Conservation (phyloP, 164 flowering plant species). For the Hamamelis virginiana region DNA sequence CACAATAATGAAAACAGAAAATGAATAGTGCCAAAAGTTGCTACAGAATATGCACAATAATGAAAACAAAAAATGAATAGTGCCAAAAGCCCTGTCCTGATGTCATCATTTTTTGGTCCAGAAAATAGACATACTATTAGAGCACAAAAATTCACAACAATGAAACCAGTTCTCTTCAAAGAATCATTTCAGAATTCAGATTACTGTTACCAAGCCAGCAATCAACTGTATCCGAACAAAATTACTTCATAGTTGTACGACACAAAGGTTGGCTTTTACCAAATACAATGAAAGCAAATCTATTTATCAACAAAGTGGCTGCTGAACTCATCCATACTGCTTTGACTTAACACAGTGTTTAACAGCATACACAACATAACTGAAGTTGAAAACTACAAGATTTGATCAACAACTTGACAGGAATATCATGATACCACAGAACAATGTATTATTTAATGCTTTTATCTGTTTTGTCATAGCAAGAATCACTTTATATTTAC, state of each 20-base stretch:
- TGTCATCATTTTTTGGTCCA: neutral
- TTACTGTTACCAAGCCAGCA: neutral
- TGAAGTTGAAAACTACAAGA: neutral
- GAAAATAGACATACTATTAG: neutral
- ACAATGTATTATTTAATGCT: too few species aligned
- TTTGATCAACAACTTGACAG: neutral
- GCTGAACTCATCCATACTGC: neutral
- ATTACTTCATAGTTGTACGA: neutral
- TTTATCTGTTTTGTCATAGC: too few species aligned
- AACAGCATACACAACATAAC: neutral
- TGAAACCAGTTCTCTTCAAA: too few species aligned
- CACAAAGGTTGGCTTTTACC: neutral
- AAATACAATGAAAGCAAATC: neutral
- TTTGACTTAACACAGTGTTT: neutral
- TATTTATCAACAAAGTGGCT: neutral
- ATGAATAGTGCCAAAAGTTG: neutral
- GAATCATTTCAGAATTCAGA: neutral
- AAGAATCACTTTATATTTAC: constrained; percentile 32
- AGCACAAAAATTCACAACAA: neutral
- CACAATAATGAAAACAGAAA: neutral
- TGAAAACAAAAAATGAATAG: neutral
- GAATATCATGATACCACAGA: too few species aligned
- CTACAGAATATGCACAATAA: neutral
- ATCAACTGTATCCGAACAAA: neutral
- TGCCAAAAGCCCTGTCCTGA: neutral